Base-by-base conservation (phyloP, 2,329 filamentous ascomycete genomes). In the Epichloe aotearoae region DNA sequence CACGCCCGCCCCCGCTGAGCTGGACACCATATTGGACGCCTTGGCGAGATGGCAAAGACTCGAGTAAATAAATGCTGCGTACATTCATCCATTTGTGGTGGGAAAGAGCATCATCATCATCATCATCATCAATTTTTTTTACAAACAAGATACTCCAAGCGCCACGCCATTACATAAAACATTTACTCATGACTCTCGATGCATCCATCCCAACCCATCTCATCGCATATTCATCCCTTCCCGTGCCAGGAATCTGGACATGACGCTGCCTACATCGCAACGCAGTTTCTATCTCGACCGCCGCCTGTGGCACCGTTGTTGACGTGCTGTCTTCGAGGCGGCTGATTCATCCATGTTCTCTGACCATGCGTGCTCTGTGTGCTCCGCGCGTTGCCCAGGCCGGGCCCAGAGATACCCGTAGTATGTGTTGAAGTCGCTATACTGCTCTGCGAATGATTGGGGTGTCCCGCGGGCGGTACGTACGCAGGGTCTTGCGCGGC, bases 401-500 rank as follows among this genome's bases (percentile, higher is more conserved):
- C 19, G 23, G 26, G 6, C 20, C 46, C 46, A 47, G 51, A 54
- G 19, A 47, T 50, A 37, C 47, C 42, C 20, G 50, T 17, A 3
- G 42, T 44, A 50, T 51, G 49, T 43, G 49, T 38, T n/a, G 53
- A 49, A 11, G 52, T 48, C 12, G 30, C 44, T 34, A 52, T 46
- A 39, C 60, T 68, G 55, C 72, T 75, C 4, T 61, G 61, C 8
- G 71, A 67, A 54, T 78, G 74, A 40, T 63, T 73, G 0, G 74
- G 75, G 47, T 79, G 72, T 17, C 75, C 76, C 3, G 67, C 59
- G 0, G 75, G 75, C 20, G 77, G 77, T 10, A 72, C 65, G 54
- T 79, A 80, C 3, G 73, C 70, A 8, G 67, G 64, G 48, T 73
- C 68, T 50, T 73, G 72, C 17, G 75, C 70, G 4, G 77, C 75